phyloP scores from a whole-genome alignment of 768 basidiomycete species.

The Termitomyces sp. region DNA sequence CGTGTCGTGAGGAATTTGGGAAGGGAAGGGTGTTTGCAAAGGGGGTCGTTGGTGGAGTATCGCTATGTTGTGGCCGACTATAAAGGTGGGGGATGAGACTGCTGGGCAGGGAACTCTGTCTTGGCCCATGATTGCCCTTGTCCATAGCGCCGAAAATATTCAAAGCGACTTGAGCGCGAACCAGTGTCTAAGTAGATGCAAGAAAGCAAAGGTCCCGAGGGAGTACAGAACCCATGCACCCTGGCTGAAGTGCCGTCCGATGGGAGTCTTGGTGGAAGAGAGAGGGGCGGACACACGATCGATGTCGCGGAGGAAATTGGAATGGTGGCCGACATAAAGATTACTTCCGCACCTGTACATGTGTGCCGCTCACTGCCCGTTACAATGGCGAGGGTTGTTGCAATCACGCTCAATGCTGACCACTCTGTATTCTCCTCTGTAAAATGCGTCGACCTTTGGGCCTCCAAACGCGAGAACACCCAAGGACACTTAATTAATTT shows the following conservation, averaged over 20 bases:
- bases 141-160: constrained; percentile 17
- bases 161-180: constrained; percentile 9
- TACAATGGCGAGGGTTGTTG: neutral
- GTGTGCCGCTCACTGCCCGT: too few relatives aligned
- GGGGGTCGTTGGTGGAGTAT: constrained; percentile 18
- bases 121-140: constrained; percentile 17
- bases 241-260: constrained; percentile 18
- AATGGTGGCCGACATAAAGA: constrained; percentile 25
- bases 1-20: constrained; percentile 2
- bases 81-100: constrained; percentile 46
- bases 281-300: constrained; percentile 25
- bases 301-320: constrained; percentile 32
- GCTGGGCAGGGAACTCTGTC: constrained; percentile 46
- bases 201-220: constrained; percentile 15
- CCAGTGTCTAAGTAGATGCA: constrained; percentile 12
- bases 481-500: constrained; percentile 5
- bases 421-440: neutral
- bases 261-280: constrained; percentile 16
- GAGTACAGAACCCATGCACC: constrained; percentile 21
- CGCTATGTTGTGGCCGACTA: constrained; percentile 28
- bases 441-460: neutral
- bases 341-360: constrained; percentile 32
- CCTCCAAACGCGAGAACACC: neutral
- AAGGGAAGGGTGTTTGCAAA: constrained; percentile 10
- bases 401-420: neutral